Conservation (phyloP, 495 filamentous ascomycete species). For the Aspergillus incahuasiensis region DNA sequence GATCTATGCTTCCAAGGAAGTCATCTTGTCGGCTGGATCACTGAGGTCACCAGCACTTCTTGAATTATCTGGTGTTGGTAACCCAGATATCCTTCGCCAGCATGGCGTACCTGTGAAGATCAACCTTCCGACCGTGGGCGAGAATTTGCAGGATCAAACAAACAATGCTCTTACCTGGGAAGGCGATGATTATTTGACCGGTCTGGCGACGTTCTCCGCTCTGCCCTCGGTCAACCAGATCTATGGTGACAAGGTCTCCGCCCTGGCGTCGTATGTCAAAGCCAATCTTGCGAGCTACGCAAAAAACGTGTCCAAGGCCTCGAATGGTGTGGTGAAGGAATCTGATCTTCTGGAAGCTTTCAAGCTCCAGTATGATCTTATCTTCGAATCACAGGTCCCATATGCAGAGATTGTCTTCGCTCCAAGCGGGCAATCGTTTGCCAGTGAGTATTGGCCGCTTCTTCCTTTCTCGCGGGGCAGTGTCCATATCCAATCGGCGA, state of each 20-base stretch:
- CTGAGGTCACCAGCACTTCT: constrained; percentile 52
- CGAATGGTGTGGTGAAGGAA: constrained; percentile 20
- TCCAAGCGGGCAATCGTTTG: constrained; percentile 16
- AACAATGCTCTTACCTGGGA: constrained; percentile 9
- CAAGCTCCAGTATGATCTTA: constrained; percentile 33
- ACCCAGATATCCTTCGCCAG: constrained; percentile 18
- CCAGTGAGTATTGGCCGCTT: constrained; percentile 40
- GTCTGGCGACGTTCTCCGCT: constrained; percentile 1
- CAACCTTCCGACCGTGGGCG: constrained; percentile 39
- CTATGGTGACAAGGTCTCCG: constrained; percentile 24
- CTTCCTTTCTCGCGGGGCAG: constrained; percentile 51
- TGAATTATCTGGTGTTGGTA: constrained; percentile 60
- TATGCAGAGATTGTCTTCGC: constrained; percentile 33
- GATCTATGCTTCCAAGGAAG: constrained; percentile 48
- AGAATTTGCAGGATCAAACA: constrained; percentile 46
- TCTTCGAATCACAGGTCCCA: constrained; percentile 39
- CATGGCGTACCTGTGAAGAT: constrained; percentile 22
- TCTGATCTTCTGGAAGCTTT: constrained; percentile 29
- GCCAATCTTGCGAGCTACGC: constrained; percentile 25
- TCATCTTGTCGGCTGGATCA: constrained; percentile 57
- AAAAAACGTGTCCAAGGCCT: constrained; percentile 21
- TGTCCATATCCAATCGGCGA: constrained; percentile 47
- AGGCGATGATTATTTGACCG: constrained; percentile 6
- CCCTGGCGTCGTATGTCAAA: constrained; percentile 19
- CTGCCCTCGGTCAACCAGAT: constrained; percentile 11